Evolutionary conservation across 768 basidiomycete genomes (phyloP), one percentile per base, ranked within the genome.

Genomic region (Artomyces pyxidatus): DNA sequence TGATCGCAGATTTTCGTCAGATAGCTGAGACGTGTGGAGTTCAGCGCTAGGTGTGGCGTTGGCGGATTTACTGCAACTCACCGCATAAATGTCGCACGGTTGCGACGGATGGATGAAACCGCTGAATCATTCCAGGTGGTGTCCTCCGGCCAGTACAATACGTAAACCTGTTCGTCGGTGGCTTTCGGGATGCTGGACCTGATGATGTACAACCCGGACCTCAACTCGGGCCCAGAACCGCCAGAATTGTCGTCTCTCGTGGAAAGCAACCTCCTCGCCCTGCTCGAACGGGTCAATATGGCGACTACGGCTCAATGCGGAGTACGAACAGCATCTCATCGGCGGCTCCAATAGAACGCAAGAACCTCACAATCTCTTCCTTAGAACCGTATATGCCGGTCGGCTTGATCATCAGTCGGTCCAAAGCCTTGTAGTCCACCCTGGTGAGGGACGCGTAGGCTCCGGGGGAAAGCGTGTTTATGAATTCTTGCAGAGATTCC

Each of bases 61-160:
- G n/a, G n/a, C n/a, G n/a, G n/a, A n/a, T n/a, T n/a, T n/a, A n/a
- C n/a, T n/a, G n/a, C n/a, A n/a, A n/a, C 62, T 32, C 61, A 77
- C 81, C 80, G 63, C 77, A 83, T 81, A 54, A 83, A 83, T 0
- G 79, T 78, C 3, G 75, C 65, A 6, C 81, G 68, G 61, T 81
- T 83, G 3, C 73, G 69, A 25, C 67, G 58, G 42, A 77, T 69
- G 4, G 76, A 63, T 1, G 70, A 63, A 6, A 63, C 29, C 0
- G 76, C 71, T 12, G 66, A 61, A 57, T 81, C 78, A 28, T 74
- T 59, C 81, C 81, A 83, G 0, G 80, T 81, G 0, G 63, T 68
- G 26, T 76, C 68, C 50, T 83, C 78, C 0, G 80, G 80, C 81
- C 82, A 83, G 48, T 77, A 81, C 6, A 83, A 54, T 12, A 78